Evolutionary conservation across 352 stramenopile genomes (phyloP), one percentile per base, ranked within the genome.

Genomic region (Phytophthora lateralis): DNA sequence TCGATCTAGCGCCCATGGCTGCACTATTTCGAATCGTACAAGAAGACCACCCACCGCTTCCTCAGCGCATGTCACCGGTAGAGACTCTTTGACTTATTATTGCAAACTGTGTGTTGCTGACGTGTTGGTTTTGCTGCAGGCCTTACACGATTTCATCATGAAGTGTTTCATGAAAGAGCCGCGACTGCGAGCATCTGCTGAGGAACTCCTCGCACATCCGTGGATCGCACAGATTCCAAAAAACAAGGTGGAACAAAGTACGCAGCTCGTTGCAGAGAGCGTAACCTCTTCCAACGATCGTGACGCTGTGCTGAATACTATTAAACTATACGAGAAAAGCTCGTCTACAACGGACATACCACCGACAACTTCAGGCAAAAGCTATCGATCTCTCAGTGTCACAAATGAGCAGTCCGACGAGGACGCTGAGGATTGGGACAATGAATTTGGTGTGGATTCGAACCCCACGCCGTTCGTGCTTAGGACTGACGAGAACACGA

Each of bases 161-260:
- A 95, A 97, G 44, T 97, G 89, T 37, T 95, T 96, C 62, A 94
- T 96, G 84, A 97, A 97, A 66, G 88, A 98, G 58, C 89, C 93
- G 17, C 67, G 80, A 24, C 68, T 97, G 29, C 76, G 90, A 46
- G 74, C 71, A 26, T 95, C 85, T 4, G 91, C 91, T 0, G 77
- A 89, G 6, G 88, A 98, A 52, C 79, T 98, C 42, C 72, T 98
- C 3, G 51, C 54, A 30, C 89, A 97, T 57, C 90, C 91, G 21
- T 98, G 93, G 93, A 96, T 98, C 50, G 77, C 82, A 4, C 85
- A 93, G 52, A 95, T 95, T 57, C 88, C 86, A 0, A 87, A 88
- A 32, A 95, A 87, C 55, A 96, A 96, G 58, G 82, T 96, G 8
- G 85, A 95, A 29, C 85, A 96, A 66, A 96, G 85, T 55, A 88